These are phyloP conservation scores for Solanum hybrid DNA, from an alignment of 305 asterid species.

Conservation along the genomic window DNA sequence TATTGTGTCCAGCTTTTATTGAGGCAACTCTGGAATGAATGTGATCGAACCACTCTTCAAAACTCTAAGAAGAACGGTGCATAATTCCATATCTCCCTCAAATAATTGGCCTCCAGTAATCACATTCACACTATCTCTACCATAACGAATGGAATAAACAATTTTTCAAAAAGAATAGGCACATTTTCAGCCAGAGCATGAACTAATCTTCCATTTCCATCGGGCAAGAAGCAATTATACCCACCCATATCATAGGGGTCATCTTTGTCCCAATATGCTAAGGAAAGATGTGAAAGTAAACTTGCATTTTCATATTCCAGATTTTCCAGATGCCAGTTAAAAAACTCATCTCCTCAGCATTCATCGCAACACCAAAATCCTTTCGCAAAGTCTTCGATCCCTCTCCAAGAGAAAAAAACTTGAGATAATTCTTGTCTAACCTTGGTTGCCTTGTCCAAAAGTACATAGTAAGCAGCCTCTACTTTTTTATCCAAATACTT, in stretches of 20 bases:
- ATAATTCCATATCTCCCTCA: background rate
- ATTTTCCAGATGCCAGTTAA: background rate
- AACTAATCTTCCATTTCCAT: background rate
- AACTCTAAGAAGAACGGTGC: background rate
- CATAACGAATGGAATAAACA: background rate
- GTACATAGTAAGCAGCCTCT: background rate
- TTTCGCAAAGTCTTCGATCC: background rate
- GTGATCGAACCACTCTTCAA: background rate
- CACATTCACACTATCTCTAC: background rate
- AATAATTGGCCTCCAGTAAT: background rate
- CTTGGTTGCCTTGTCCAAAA: background rate
- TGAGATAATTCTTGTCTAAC: background rate
- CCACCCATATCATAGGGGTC: background rate
- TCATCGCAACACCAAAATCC: background rate
- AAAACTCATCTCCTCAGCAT: background rate
- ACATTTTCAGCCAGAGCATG: background rate
- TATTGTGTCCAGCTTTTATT: no score
- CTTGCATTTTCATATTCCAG: background rate
- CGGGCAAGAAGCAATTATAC: background rate
- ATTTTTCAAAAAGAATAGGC: background rate
- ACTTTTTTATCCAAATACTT: no score
- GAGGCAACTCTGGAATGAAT: no score
- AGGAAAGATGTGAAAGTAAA: background rate
- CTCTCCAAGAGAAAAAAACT: background rate
- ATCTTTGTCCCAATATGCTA: background rate